Conservation (phyloP, 352 stramenopile species). For the Phytophthora syringae region DNA sequence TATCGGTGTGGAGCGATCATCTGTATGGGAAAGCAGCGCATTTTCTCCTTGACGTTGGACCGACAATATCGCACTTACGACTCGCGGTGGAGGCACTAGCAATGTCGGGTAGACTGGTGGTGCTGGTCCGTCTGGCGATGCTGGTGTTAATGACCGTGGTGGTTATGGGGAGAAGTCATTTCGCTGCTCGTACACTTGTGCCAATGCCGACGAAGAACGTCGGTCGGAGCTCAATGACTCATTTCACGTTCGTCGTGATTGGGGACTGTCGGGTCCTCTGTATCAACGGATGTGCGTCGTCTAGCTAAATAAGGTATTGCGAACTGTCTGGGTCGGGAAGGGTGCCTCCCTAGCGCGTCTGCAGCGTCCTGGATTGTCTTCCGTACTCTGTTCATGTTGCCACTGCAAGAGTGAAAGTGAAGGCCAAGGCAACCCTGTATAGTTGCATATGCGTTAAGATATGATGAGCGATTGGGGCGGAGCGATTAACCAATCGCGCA, state of each 20-base stretch:
- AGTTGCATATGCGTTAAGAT: background rate
- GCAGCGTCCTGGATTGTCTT: background rate
- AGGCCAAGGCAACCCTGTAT: background rate
- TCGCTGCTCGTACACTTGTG: background rate
- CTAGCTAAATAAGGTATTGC: background rate
- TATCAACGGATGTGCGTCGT: background rate
- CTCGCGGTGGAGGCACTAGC: background rate
- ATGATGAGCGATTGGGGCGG: background rate
- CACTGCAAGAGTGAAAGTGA: background rate
- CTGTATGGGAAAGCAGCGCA: background rate
- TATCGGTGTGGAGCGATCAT: background rate
- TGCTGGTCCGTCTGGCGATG: background rate
- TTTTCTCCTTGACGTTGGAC: background rate
- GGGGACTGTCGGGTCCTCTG: background rate
- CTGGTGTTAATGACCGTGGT: background rate
- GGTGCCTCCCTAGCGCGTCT: background rate
- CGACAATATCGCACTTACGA: background rate
- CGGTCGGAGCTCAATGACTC: background rate
- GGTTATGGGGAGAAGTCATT: background rate
- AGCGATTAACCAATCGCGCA: background rate
- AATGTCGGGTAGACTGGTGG: background rate
- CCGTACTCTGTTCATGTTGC: background rate
- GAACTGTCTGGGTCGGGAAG: background rate
- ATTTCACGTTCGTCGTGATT: background rate
- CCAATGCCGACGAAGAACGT: background rate